Conservation (phyloP, 306 rosid genomes). For the Calophaca sinica region DNA sequence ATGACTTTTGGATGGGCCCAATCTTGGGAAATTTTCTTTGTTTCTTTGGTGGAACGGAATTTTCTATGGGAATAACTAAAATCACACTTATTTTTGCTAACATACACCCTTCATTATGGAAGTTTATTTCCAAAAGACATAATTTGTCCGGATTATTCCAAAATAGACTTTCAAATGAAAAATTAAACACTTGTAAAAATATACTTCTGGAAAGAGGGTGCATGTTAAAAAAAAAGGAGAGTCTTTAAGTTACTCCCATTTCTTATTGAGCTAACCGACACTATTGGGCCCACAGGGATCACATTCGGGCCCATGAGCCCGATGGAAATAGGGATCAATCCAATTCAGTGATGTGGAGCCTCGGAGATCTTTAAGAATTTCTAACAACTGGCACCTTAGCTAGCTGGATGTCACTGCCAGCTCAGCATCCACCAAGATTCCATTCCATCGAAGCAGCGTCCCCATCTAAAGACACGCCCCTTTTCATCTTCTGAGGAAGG, state of each 20-base stretch:
- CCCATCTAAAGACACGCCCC: neutral
- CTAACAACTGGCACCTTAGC: constrained; percentile 39
- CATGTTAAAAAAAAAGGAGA: too few relatives aligned
- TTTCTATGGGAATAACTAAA: too few relatives aligned
- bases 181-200: too few relatives aligned
- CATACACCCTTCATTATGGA: too few relatives aligned
- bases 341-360: constrained; percentile 42
- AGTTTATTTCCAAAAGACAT: too few relatives aligned
- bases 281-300: constrained; percentile 40
- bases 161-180: too few relatives aligned
- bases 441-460: constrained; percentile 21
- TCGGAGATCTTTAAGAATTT: constrained; percentile 51
- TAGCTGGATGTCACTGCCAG: constrained; percentile 62
- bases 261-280: neutral
- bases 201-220: too few relatives aligned
- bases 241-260: too few relatives aligned
- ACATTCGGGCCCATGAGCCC: neutral
- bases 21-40: neutral
- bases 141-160: too few relatives aligned
- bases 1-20: neutral
- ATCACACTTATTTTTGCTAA: too few relatives aligned
- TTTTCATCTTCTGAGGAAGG: neutral
- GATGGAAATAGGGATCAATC: neutral
- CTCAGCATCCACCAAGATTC: constrained; percentile 35
- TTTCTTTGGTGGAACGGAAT: neutral